Conservation (phyloP, 441 rosid genomes). For the Corymbia calophylla region DNA sequence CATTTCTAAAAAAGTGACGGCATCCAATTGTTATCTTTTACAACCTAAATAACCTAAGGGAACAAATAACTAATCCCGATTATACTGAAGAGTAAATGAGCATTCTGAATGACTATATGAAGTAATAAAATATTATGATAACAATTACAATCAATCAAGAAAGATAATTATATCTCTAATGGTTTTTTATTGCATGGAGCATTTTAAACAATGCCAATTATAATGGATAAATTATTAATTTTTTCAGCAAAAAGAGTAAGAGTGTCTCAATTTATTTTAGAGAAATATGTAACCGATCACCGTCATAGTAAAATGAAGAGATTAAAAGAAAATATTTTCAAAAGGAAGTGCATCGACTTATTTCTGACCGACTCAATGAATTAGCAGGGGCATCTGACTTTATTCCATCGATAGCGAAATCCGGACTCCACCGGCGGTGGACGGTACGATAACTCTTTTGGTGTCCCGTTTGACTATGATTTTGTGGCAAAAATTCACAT, state of each 20-base stretch:
- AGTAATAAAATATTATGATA: neutral
- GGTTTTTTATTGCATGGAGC: neutral
- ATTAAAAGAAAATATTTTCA: neutral
- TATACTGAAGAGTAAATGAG: neutral
- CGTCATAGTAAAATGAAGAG: neutral
- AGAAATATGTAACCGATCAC: neutral
- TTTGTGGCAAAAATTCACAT: neutral
- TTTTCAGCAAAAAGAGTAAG: neutral
- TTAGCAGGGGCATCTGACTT: neutral
- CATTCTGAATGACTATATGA: neutral
- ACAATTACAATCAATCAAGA: neutral
- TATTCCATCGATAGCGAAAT: neutral
- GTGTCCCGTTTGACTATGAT: neutral
- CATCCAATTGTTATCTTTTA: neutral
- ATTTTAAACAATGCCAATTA: neutral
- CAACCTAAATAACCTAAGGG: neutral
- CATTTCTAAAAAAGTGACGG: no score
- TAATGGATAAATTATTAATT: neutral
- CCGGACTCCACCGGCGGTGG: neutral
- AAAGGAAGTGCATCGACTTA: neutral
- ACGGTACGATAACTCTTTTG: neutral
- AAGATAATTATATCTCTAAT: neutral
- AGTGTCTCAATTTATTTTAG: neutral
- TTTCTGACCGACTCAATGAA: neutral
- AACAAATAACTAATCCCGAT: no score